A percentile compares a stretch with the other conserved stretches of the same genome.
Evolutionary conservation across 768 basidiomycete species (phyloP).

Genomic region (Kwoniella sp.): DNA sequence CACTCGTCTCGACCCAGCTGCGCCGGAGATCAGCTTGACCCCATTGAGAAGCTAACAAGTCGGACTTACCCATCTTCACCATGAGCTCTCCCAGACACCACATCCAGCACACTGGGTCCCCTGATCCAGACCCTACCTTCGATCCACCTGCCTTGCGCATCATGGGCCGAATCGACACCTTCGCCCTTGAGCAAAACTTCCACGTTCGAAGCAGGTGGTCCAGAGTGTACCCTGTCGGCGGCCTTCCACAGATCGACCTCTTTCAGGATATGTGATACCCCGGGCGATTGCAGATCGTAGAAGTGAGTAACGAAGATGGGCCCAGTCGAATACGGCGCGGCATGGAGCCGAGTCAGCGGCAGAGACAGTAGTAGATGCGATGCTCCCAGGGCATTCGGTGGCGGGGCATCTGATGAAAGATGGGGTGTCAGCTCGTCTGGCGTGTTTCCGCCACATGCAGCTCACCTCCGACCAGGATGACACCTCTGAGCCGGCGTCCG

Average conservation of each 20-base stretch:
- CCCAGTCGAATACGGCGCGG: slow-evolving; percentile 62
- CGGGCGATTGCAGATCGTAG: slow-evolving; percentile 68
- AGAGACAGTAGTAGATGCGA: slow-evolving; percentile 72
- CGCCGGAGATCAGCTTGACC: background rate
- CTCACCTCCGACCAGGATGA: slow-evolving; percentile 70
- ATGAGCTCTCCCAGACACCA: slow-evolving; percentile 50
- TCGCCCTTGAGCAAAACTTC: slow-evolving; percentile 74
- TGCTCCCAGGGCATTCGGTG: slow-evolving; percentile 46
- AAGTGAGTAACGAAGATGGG: slow-evolving; percentile 79
- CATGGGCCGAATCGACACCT: slow-evolving; percentile 62
- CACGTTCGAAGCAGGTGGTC: slow-evolving; percentile 78
- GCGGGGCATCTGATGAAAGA: slow-evolving; percentile 16
- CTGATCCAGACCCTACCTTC: slow-evolving; percentile 54
- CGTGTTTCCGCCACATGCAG: background rate
- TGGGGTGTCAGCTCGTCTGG: background rate
- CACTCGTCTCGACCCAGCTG: slow-evolving; percentile 53
- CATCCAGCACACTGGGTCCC: slow-evolving; percentile 68
- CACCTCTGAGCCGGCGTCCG: slow-evolving; percentile 62
- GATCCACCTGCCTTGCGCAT: slow-evolving; percentile 3
- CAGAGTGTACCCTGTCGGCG: slow-evolving; percentile 56
- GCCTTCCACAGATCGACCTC: slow-evolving; percentile 33
- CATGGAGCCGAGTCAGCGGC: slow-evolving; percentile 62
- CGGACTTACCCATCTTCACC: slow-evolving; percentile 48
- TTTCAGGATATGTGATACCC: slow-evolving; percentile 41
- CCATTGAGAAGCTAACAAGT: background rate